phyloP scores from a whole-genome alignment of 805 yeast genomes.

The Ogataea methanolica region DNA sequence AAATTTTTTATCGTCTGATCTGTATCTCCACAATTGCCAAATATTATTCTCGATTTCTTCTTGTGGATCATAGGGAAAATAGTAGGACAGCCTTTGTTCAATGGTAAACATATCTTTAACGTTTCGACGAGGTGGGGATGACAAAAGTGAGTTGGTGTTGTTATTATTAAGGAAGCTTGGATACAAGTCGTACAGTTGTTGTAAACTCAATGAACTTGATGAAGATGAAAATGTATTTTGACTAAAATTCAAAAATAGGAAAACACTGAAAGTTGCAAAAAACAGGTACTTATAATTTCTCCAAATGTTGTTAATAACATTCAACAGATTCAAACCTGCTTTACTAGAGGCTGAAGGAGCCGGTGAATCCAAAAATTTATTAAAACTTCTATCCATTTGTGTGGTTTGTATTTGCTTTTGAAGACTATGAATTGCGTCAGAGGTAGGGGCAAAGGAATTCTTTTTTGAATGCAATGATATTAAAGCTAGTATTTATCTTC shows the following conservation, averaged over 20 bases:
- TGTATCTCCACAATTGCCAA: conserved; percentile 26
- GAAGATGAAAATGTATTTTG: background rate
- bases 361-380: background rate
- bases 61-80: conserved; percentile 21
- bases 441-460: no score
- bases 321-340: background rate
- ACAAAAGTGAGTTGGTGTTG: background rate
- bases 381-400: background rate
- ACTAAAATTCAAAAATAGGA: background rate
- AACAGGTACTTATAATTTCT: conserved; percentile 7
- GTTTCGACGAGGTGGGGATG: conserved; percentile 16
- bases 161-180: conserved; percentile 4
- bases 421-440: no score
- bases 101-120: conserved; percentile 21
- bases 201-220: background rate
- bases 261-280: conserved; percentile 4
- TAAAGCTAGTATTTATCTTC: no score
- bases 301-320: conserved; percentile 2
- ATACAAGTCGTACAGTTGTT: conserved; percentile 5
- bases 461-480: no score
- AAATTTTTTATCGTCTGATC: conserved; percentile 19
- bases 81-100: conserved; percentile 20
- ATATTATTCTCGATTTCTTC: conserved; percentile 26
- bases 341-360: background rate
- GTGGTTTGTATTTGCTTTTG: no score